Evolutionary conservation across 225 moss, liverwort and hornwort genomes (phyloP).

Genomic region (Ulota crispa): DNA sequence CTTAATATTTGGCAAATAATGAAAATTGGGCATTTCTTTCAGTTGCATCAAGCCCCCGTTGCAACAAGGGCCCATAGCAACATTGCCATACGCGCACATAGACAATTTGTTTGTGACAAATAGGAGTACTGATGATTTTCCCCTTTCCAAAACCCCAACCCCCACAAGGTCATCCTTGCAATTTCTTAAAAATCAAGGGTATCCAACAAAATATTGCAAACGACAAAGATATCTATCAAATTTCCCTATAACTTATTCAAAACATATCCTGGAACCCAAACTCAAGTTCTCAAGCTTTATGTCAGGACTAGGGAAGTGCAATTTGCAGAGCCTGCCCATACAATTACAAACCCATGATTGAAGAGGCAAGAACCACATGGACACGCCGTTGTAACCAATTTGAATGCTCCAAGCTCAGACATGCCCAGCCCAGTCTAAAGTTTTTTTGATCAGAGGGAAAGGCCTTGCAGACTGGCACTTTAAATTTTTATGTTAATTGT

Average conservation of each 20-base stretch:
- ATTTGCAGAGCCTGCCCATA: constrained; percentile 14
- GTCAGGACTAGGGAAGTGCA: constrained; percentile 26
- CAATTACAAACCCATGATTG: constrained; percentile 24
- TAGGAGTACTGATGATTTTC: too few species aligned
- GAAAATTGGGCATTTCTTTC: too few species aligned
- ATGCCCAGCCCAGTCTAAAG: background rate
- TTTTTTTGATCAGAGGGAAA: background rate
- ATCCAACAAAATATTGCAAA: too few species aligned
- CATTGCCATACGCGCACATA: too few species aligned
- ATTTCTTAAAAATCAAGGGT: too few species aligned
- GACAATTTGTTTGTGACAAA: too few species aligned
- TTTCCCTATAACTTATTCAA: background rate
- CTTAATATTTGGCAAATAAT: too few species aligned
- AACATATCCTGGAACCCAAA: background rate
- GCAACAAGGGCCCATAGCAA: too few species aligned
- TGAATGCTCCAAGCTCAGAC: background rate
- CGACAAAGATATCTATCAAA: too few species aligned
- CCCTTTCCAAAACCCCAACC: too few species aligned
- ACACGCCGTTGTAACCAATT: background rate
- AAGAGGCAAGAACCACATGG: constrained; percentile 14
- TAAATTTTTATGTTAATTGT: background rate
- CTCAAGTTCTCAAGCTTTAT: background rate
- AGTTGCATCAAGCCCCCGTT: too few species aligned
- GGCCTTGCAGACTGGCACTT: background rate
- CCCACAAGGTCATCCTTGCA: too few species aligned